phyloP scores from a whole-genome alignment of 2,329 filamentous ascomycete genomes.

The Sporothrix pallida region DNA sequence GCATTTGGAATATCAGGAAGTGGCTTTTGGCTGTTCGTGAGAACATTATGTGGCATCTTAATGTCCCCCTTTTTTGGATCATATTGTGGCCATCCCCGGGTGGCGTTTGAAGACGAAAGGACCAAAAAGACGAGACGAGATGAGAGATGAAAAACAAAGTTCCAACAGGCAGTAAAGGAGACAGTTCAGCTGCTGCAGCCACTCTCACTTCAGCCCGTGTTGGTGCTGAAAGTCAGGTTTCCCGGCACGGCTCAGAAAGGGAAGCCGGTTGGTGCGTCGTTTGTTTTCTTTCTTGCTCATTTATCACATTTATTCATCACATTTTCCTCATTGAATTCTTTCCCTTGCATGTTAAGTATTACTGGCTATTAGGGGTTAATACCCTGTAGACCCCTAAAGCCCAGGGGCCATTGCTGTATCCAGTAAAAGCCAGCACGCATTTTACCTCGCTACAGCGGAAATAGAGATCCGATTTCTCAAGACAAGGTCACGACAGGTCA shows the following conservation, averaged over 20 bases:
- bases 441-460: not conserved
- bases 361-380: not conserved
- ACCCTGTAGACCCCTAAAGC: not conserved
- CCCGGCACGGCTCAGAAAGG: constrained; percentile 14
- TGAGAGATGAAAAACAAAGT: not conserved
- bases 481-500: not conserved
- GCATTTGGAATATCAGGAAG: constrained; percentile 2
- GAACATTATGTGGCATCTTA: not conserved
- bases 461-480: not conserved
- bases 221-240: not conserved
- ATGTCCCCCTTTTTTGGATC: not conserved
- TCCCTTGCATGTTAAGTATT: not conserved
- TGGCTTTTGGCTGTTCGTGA: not conserved
- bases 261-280: not conserved
- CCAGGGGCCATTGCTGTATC: too few relatives aligned
- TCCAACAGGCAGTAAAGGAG: not conserved
- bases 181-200: constrained; percentile 6
- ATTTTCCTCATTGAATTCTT: not conserved
- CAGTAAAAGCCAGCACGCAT: not conserved
- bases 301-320: not conserved
- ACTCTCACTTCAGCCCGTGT: not conserved
- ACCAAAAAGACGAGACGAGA: not conserved
- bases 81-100: not conserved
- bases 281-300: not conserved
- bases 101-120: not conserved